Base-by-base conservation (phyloP, 1,284 basidiomycete genomes). In the Irpex rosettiformis region DNA sequence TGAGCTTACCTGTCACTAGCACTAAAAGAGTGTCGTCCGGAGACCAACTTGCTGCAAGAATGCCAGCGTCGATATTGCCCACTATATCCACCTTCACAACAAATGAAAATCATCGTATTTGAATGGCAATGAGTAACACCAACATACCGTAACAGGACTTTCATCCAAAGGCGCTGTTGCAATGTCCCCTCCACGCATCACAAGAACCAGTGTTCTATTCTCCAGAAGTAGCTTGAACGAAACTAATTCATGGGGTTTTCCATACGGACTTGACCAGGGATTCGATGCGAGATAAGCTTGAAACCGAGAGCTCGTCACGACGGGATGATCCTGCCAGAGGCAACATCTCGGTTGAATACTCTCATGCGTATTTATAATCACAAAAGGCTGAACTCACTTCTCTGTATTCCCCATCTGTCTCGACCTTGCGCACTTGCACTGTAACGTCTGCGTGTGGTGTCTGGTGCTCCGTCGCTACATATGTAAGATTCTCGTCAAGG, bases 11-110 rank as follows among this genome's bases (percentile, higher is more conserved):
- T 51, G 91, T 94, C 7, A 91, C 78, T 18, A 98, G 77, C 1
- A 86, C 85, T 2, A 98, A 77, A 21, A 94, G 75, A 37, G 94
- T 88, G 57, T 96, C 92, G 70, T 98, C 96, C 1, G 96, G 94
- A 59, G 89, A 89, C 94, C 95, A 98, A 4, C 83, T 78, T 2
- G 93, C 94, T 2, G 89, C 88, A 47, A 85, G 75, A 55, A 99
- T 88, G 0, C 93, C 94, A 25, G 85, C 80, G 59, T 97, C 94
- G 13, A 98, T 84, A 0, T 88, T 88, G 3, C 96, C 96, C 55
- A 95, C 86, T 4, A 93, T 81, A 63, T 95, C 91, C 49, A 82
- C 74, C 85, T 86, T 59, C 61, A 53, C n/a, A 4, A 30, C 24
- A 45, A 18, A 29, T 10, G 33, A 25, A n/a, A 21, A 52, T n/a